Percentiles rank a stretch among this genome's conserved stretches.
These are phyloP conservation scores for Symbiotaphrina buchneri DNA, from an alignment of 495 filamentous ascomycete species.

Conservation along the genomic window DNA sequence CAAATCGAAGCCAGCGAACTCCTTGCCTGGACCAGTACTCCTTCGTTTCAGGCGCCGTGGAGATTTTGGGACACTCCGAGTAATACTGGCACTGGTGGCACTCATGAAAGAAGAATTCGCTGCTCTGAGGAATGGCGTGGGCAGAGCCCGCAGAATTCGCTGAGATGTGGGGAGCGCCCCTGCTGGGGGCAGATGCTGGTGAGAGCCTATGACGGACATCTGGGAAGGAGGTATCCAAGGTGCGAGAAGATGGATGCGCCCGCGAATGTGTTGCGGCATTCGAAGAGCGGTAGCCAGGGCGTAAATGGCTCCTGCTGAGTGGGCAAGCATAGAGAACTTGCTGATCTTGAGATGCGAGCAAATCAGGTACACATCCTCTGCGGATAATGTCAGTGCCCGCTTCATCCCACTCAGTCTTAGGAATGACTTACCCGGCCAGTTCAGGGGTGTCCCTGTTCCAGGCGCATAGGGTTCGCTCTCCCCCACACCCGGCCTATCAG, in stretches of 20 bases:
- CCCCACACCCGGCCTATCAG: slow-evolving; percentile 85
- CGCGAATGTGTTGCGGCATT: slow-evolving; percentile 89
- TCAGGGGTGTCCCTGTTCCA: slow-evolving; percentile 61
- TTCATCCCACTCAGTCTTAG: no score
- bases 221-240: slow-evolving; percentile 99
- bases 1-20: no score
- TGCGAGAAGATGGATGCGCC: slow-evolving; percentile 82
- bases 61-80: slow-evolving; percentile 57
- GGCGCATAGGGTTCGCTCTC: slow-evolving; percentile 72
- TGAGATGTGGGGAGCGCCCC: slow-evolving; percentile 82
- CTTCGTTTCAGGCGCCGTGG: slow-evolving; percentile 41
- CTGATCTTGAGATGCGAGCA: slow-evolving; percentile 83
- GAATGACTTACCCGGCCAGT: slow-evolving; percentile 71
- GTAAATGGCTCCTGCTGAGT: slow-evolving; percentile 94
- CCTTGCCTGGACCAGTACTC: slow-evolving; percentile 17
- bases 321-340: slow-evolving; percentile 94
- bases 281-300: slow-evolving; percentile 87
- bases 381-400: neutral
- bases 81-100: slow-evolving; percentile 75
- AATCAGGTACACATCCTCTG: slow-evolving; percentile 87
- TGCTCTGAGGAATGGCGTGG: slow-evolving; percentile 76
- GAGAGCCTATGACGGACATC: slow-evolving; percentile 51
- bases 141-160: slow-evolving; percentile 72
- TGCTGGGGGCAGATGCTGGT: slow-evolving; percentile 47
- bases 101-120: slow-evolving; percentile 91